These are phyloP conservation scores for Vinca minor DNA, from an alignment of 257 asterid species.

Conservation along the genomic window DNA sequence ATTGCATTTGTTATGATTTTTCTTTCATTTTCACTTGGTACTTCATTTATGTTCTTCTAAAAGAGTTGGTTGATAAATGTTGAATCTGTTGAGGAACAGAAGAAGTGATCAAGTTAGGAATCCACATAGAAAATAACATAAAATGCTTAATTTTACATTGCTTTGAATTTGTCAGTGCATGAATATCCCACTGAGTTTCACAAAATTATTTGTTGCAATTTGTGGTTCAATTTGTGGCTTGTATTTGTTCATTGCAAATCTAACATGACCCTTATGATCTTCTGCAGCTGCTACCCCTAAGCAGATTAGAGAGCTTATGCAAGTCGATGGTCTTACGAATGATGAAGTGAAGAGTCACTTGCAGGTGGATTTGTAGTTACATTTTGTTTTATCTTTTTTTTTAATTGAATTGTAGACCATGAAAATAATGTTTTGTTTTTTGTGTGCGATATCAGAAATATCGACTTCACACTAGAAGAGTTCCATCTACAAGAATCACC, in stretches of 20 bases:
- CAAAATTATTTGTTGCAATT: no score
- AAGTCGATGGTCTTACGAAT: conserved; percentile 87
- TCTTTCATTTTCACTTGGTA: neutral
- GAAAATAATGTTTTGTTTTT: neutral
- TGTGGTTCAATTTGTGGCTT: no score
- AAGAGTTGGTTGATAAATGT: no score
- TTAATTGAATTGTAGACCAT: neutral
- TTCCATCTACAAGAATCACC: conserved; percentile 21
- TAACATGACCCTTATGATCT: conserved; percentile 6
- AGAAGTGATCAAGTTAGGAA: no score
- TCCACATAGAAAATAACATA: no score
- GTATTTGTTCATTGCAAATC: neutral
- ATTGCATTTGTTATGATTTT: neutral
- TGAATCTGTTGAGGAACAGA: no score
- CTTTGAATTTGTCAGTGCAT: conserved; percentile 2
- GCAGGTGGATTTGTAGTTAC: conserved; percentile 42
- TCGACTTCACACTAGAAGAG: conserved; percentile 62
- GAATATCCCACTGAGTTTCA: no score
- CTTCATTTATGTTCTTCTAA: neutral
- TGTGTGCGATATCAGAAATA: conserved; percentile 63
- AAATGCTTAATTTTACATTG: neutral
- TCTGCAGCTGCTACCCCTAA: conserved; percentile 86
- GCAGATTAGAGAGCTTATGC: conserved; percentile 91
- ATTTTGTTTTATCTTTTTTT: neutral
- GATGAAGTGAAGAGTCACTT: conserved; percentile 98